A percentile compares a stretch with the other conserved stretches of the same genome.
Evolutionary conservation across 2,329 filamentous ascomycete genomes (phyloP).

Genomic region (Colletotrichum cordylinicola): DNA sequence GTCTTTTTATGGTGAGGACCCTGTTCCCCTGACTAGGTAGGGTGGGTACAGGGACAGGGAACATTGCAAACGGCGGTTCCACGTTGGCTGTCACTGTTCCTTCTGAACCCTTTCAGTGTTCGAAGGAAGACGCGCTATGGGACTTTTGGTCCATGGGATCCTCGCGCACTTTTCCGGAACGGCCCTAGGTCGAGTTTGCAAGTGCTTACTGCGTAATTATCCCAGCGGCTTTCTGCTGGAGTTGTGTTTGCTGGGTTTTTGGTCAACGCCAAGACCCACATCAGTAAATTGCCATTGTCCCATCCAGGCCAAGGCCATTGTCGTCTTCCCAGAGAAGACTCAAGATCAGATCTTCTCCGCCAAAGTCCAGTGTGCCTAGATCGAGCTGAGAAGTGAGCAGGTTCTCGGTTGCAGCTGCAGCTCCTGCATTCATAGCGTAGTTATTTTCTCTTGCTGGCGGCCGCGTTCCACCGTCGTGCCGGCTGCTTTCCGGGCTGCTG

Average conservation of each 20-base stretch:
- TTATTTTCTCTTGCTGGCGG: background rate
- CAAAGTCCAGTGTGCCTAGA: background rate
- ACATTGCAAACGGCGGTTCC: background rate
- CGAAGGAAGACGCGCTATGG: background rate
- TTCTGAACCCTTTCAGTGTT: background rate
- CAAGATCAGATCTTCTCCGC: background rate
- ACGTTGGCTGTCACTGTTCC: background rate
- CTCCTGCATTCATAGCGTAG: background rate
- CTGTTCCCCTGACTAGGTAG: background rate
- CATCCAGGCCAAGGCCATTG: background rate
- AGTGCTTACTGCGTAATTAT: background rate
- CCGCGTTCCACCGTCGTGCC: background rate
- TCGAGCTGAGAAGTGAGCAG: background rate
- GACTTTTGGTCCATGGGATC: background rate
- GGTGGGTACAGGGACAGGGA: background rate
- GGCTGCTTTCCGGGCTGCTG: background rate
- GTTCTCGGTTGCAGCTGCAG: background rate
- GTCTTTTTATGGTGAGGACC: background rate
- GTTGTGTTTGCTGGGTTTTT: background rate
- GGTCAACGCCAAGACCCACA: background rate
- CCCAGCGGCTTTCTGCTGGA: background rate
- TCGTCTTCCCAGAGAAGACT: conserved; percentile 2
- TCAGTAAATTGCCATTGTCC: background rate
- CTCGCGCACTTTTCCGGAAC: background rate
- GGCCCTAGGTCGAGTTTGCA: background rate